Evolutionary conservation across 352 stramenopile genomes (phyloP), one percentile per base, ranked within the genome.

Genomic region (Globisporangium megalacanthum): DNA sequence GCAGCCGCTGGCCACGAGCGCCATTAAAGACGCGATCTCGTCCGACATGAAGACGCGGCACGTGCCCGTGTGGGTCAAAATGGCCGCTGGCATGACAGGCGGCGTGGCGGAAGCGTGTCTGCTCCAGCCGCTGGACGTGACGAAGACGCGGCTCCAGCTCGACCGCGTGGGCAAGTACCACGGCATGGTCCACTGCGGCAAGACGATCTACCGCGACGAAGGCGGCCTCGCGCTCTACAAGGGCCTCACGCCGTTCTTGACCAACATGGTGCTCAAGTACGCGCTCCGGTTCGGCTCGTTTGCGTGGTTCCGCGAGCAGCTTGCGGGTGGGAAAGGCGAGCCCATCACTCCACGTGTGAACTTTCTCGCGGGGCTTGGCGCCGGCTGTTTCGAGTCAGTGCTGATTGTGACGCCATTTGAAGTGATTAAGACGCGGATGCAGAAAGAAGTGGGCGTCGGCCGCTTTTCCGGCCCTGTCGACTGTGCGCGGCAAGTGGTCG

Each of bases 401-500:
- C 56, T 98, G n/a, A 97, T 99, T 44, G 95, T 99, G 8, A 99
- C 95, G 29, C 96, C 96, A 1, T 97, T 98, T 46, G 96, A 99
- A 72, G 95, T 99, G n/a, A 97, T 97, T 69, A 99, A 99, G 79
- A 98, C 84, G 82, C 85, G 96, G 54, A 97, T 99, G 88, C 95
- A 99, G 72, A 88, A 96, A 55, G 91, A 98, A 70, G 79, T 96
- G 45, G 82, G 87, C 37, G 70, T 93, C 19, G 97, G 97, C 56
- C 92, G 97, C 9, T 88, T 87, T 68, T 84, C 64, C n/a, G 85
- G 85, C 5, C 85, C 87, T 2, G 64, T 98, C 15, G 95, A 99
- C 73, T 98, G 95, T 41, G 96, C 94, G 8, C 71, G 77, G 25
- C 78, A 97, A 36, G 86, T 99, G 54, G 76, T 97, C 4, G 70